These are phyloP conservation scores for Bruguiera gymnorhiza DNA, from an alignment of 345 rosid species.

Conservation along the genomic window DNA sequence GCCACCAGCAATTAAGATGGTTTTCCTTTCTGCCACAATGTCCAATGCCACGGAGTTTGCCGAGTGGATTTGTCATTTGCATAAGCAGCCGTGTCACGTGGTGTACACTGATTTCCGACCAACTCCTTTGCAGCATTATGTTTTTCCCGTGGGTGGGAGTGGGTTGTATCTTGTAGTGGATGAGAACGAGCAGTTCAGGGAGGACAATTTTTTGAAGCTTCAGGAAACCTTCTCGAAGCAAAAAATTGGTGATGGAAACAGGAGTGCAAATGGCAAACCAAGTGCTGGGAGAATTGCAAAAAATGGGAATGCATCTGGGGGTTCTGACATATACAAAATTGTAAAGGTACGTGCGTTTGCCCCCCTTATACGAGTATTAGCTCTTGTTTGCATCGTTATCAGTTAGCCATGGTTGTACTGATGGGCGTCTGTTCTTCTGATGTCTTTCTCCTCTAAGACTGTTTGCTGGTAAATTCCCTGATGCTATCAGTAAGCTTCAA, in stretches of 20 bases:
- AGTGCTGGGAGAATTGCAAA: conserved; percentile 76
- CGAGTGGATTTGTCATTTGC: conserved; percentile 93
- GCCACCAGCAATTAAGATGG: conserved; percentile 98
- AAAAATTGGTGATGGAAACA: conserved; percentile 51
- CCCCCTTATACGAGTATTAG: neutral
- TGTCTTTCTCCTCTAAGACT: neutral
- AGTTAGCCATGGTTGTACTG: no score
- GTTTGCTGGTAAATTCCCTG: no score
- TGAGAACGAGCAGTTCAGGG: conserved; percentile 88
- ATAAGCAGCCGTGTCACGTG: conserved; percentile 96
- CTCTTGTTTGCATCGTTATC: no score
- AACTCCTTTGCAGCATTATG: conserved; percentile 97
- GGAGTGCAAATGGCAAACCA: conserved; percentile 61
- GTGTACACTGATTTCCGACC: conserved; percentile 97
- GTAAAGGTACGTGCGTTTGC: conserved; percentile 55
- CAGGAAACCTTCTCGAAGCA: conserved; percentile 78
- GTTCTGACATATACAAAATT: conserved; percentile 87
- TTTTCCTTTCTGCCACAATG: conserved; percentile 97
- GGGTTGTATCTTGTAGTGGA: conserved; percentile 96
- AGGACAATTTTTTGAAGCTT: conserved; percentile 87
- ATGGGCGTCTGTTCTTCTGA: neutral
- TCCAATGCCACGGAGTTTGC: conserved; percentile 98
- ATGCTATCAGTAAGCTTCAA: neutral
- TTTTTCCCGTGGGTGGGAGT: conserved; percentile 84
- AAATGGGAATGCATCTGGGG: conserved; percentile 71